Evolutionary conservation across 1,284 basidiomycete species (phyloP).

Genomic region (Apiotrichum mycotoxinovorans): DNA sequence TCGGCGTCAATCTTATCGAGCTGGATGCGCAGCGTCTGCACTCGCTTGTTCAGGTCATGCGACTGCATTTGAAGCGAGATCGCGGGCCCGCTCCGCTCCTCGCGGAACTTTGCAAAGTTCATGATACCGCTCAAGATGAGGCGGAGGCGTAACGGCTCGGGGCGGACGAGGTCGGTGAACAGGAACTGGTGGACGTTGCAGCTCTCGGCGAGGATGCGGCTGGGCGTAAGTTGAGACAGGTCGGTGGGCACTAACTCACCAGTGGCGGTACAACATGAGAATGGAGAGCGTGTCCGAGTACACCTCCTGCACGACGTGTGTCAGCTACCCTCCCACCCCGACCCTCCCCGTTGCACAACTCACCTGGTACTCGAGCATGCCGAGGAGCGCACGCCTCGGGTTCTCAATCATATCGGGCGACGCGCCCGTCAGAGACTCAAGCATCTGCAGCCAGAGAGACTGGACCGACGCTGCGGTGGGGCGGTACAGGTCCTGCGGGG

Average conservation of each 20-base stretch:
- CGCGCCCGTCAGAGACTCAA: conserved; percentile 67
- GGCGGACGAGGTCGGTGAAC: conserved; percentile 66
- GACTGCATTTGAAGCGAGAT: conserved; percentile 23
- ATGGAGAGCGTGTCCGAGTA: conserved; percentile 59
- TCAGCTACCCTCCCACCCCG: too few relatives aligned
- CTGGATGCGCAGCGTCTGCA: conserved; percentile 54
- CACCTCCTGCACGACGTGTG: conserved; percentile 56
- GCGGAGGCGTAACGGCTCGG: conserved; percentile 67
- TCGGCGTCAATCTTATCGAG: conserved; percentile 57
- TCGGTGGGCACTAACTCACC: too few relatives aligned
- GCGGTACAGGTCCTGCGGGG: conserved; percentile 64
- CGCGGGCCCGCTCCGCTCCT: conserved; percentile 27
- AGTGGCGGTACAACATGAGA: conserved; percentile 64
- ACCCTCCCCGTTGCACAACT: too few relatives aligned
- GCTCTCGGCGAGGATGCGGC: conserved; percentile 57
- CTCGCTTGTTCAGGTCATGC: conserved; percentile 14
- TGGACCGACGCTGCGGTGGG: conserved; percentile 67
- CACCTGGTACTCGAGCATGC: conserved; percentile 55
- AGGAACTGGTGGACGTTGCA: conserved; percentile 75
- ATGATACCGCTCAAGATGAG: conserved; percentile 77
- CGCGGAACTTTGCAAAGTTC: conserved; percentile 80
- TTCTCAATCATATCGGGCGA: conserved; percentile 60
- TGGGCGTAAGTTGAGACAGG: too few relatives aligned
- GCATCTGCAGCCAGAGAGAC: conserved; percentile 52
- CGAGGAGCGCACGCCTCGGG: conserved; percentile 59